Conservation (phyloP, 2,329 filamentous ascomycete species). For the Zasmidium angulare region DNA sequence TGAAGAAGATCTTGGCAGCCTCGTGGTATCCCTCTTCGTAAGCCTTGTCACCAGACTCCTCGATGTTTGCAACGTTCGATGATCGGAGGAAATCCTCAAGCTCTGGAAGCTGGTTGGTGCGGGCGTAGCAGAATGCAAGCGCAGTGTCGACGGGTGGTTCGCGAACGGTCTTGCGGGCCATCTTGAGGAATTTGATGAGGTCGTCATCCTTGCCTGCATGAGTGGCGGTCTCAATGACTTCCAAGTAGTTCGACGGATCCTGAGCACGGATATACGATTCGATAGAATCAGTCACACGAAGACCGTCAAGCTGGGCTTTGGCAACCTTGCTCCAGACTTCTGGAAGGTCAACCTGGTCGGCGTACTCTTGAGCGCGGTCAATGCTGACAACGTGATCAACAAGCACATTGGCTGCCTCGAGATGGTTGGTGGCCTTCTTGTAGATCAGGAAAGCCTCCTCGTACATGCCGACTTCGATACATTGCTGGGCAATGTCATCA, state of each 20-base stretch:
- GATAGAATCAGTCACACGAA: constrained; percentile 87
- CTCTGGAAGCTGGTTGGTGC: constrained; percentile 86
- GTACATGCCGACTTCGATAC: constrained; percentile 89
- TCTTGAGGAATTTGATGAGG: constrained; percentile 90
- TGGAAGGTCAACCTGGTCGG: constrained; percentile 87
- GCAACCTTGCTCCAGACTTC: constrained; percentile 98
- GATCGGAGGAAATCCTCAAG: constrained; percentile 93
- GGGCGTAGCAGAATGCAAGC: constrained; percentile 89
- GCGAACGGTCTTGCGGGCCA: constrained; percentile 94
- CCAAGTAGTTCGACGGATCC: constrained; percentile 87
- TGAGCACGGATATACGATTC: constrained; percentile 96
- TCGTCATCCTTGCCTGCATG: constrained; percentile 98
- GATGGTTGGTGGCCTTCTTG: constrained; percentile 93
- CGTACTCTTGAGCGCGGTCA: constrained; percentile 92
- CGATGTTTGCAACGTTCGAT: constrained; percentile 92
- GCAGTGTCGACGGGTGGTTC: constrained; percentile 92
- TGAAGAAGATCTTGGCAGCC: constrained; percentile 98
- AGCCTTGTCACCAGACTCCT: constrained; percentile 96
- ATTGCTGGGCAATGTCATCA: constrained; percentile 88
- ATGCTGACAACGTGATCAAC: constrained; percentile 98
- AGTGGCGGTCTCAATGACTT: constrained; percentile 94
- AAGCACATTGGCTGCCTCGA: constrained; percentile 83
- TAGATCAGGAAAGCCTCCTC: constrained; percentile 98
- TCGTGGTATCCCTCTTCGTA: constrained; percentile 92
- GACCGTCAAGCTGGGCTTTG: constrained; percentile 94